Percentiles rank a stretch among this genome's conserved stretches.
phyloP scores from a whole-genome alignment of 371 early-diverging fungal genomes.

The Haplosporangium sp. region DNA sequence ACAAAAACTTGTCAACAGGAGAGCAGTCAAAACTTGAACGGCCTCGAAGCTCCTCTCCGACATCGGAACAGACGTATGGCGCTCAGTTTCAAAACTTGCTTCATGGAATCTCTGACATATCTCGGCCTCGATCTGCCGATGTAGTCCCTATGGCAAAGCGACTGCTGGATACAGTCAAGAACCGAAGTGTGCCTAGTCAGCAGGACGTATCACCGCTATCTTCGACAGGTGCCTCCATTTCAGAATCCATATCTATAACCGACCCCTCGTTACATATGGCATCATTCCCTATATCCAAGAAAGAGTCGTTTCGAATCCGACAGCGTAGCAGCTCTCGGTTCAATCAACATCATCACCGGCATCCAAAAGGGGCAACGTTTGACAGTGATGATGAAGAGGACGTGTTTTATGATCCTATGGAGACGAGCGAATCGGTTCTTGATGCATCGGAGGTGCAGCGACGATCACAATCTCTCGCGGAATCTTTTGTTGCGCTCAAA shows the following conservation, averaged over 20 bases:
- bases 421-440: slow-evolving; percentile 20
- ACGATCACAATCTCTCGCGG: slow-evolving; percentile 55
- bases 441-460: slow-evolving; percentile 30
- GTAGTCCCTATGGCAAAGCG: slow-evolving; percentile 52
- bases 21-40: background rate
- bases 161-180: slow-evolving; percentile 40
- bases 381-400: slow-evolving; percentile 42
- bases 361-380: background rate
- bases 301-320: slow-evolving; percentile 5
- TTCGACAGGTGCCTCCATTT: background rate
- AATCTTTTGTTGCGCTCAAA: slow-evolving; percentile 62
- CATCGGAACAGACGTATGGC: slow-evolving; percentile 17
- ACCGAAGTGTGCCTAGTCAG: slow-evolving; percentile 6
- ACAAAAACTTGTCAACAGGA: slow-evolving; percentile 8
- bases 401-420: slow-evolving; percentile 45
- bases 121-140: slow-evolving; percentile 48
- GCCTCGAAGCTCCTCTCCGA: background rate
- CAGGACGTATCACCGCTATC: background rate
- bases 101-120: slow-evolving; percentile 50
- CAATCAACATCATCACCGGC: background rate
- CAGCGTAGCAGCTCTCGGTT: slow-evolving; percentile 2
- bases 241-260: slow-evolving; percentile 3
- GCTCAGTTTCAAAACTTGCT: slow-evolving; percentile 39
- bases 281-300: slow-evolving; percentile 28
- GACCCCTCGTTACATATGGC: slow-evolving; percentile 16